Evolutionary conservation across 352 stramenopile species (phyloP).

Genomic region (Phytophthora europaea): DNA sequence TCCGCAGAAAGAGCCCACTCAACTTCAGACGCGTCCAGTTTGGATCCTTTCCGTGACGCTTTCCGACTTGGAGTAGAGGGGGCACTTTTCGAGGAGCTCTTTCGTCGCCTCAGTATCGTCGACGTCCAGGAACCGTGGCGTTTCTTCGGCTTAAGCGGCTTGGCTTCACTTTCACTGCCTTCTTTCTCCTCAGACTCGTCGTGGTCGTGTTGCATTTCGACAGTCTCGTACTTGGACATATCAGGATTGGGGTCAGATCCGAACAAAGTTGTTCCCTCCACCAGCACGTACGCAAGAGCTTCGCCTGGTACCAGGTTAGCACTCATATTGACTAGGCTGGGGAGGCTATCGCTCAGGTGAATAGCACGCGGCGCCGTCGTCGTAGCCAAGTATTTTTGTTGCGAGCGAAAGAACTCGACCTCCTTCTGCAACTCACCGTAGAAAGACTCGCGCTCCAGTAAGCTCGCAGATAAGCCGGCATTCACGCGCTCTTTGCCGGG

Average conservation of each 20-base stretch:
- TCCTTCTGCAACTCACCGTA: slow-evolving; percentile 59
- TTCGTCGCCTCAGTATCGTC: slow-evolving; percentile 43
- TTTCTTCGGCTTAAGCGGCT: slow-evolving; percentile 35
- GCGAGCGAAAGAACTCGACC: slow-evolving; percentile 51
- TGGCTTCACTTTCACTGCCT: slow-evolving; percentile 2
- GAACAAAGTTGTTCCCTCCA: slow-evolving; percentile 57
- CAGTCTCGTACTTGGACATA: slow-evolving; percentile 20
- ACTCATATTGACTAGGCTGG: slow-evolving; percentile 61
- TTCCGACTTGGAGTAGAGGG: slow-evolving; percentile 28
- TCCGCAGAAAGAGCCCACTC: slow-evolving; percentile 24
- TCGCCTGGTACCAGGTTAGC: slow-evolving; percentile 39
- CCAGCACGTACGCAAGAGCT: slow-evolving; percentile 54
- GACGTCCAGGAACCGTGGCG: slow-evolving; percentile 49
- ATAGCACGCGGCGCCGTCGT: slow-evolving; percentile 13
- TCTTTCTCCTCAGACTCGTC: slow-evolving; percentile 23
- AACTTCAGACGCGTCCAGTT: slow-evolving; percentile 17
- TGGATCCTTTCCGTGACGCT: slow-evolving; percentile 9
- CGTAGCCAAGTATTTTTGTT: slow-evolving; percentile 35
- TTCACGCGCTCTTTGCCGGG: slow-evolving; percentile 42
- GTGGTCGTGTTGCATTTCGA: slow-evolving; percentile 13
- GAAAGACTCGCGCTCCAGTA: slow-evolving; percentile 63
- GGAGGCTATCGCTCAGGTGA: slow-evolving; percentile 45
- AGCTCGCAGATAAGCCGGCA: slow-evolving; percentile 40
- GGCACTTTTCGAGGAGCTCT: slow-evolving; percentile 34
- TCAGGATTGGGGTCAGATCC: slow-evolving; percentile 39